phyloP scores from a whole-genome alignment of 2,329 filamentous ascomycete genomes.

The Coccinonectria pachysandricola region DNA sequence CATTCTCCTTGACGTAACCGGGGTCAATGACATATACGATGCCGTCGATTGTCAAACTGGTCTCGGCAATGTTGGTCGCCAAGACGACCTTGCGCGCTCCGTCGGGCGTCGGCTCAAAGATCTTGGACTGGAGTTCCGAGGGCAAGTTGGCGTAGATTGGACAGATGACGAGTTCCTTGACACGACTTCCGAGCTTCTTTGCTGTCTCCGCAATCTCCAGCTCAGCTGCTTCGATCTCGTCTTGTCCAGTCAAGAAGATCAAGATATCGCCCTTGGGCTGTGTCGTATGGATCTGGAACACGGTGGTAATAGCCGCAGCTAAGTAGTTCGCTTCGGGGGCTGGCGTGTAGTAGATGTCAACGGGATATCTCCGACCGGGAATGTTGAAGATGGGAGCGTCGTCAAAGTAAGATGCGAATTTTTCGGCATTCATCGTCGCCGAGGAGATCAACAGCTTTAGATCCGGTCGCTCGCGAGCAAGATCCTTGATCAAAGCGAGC shows the following conservation, averaged over 20 bases:
- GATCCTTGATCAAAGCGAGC: conserved; percentile 78
- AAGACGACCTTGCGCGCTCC: conserved; percentile 83
- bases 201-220: conserved; percentile 77
- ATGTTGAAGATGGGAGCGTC: conserved; percentile 92
- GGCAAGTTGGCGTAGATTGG: conserved; percentile 93
- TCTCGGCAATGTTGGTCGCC: conserved; percentile 96
- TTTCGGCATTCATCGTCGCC: conserved; percentile 87
- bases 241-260: conserved; percentile 90
- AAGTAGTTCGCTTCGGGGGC: conserved; percentile 92
- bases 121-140: conserved; percentile 81
- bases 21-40: conserved; percentile 95
- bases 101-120: conserved; percentile 85
- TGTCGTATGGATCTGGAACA: conserved; percentile 89
- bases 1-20: conserved; percentile 90
- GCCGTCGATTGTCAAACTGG: conserved; percentile 87
- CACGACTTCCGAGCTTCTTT: conserved; percentile 72
- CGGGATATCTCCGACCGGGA: conserved; percentile 77
- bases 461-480: conserved; percentile 72
- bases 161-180: conserved; percentile 79
- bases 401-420: conserved; percentile 87
- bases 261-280: conserved; percentile 82
- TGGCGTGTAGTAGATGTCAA: conserved; percentile 84
- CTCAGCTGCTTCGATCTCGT: conserved; percentile 87
- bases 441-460: conserved; percentile 87
- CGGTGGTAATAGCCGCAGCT: conserved; percentile 79